Percentiles rank a stretch among this genome's conserved stretches.
Evolutionary conservation across 2,329 filamentous ascomycete species (phyloP).

Genomic region (Periconia sp.): DNA sequence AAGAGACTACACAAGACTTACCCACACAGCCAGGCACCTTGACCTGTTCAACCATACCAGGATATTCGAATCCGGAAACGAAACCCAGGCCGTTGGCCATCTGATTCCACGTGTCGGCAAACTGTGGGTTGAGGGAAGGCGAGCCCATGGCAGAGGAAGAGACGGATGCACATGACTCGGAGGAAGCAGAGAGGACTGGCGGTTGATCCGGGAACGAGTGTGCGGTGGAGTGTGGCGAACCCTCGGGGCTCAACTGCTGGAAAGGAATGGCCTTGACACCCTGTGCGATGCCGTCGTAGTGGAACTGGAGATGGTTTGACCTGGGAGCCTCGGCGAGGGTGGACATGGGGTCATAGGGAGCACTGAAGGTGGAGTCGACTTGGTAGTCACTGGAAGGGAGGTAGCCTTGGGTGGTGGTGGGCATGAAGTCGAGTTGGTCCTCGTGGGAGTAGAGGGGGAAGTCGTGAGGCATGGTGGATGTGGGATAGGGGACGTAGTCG

Average conservation of each 20-base stretch:
- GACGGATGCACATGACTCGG: slow-evolving; percentile 54
- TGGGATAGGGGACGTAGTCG: slow-evolving; percentile 35
- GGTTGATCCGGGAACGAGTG: slow-evolving; percentile 52
- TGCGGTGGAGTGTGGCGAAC: slow-evolving; percentile 48
- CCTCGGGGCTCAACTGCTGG: slow-evolving; percentile 41
- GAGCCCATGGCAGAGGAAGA: slow-evolving; percentile 55
- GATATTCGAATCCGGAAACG: slow-evolving; percentile 59
- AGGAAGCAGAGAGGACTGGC: slow-evolving; percentile 50
- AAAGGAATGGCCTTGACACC: slow-evolving; percentile 41
- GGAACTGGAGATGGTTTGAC: slow-evolving; percentile 40
- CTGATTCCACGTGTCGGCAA: slow-evolving; percentile 61
- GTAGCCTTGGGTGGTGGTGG: slow-evolving; percentile 27
- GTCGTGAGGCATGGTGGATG: slow-evolving; percentile 37
- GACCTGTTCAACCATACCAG: slow-evolving; percentile 49
- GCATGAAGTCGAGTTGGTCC: slow-evolving; percentile 36
- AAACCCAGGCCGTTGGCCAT: slow-evolving; percentile 59
- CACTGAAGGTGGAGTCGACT: slow-evolving; percentile 42
- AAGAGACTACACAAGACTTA: slow-evolving; percentile 49
- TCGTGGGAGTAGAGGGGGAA: slow-evolving; percentile 42
- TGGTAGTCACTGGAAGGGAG: slow-evolving; percentile 27
- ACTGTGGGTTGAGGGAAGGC: slow-evolving; percentile 61
- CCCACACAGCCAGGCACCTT: slow-evolving; percentile 51
- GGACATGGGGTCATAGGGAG: slow-evolving; percentile 37
- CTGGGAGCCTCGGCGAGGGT: slow-evolving; percentile 34
- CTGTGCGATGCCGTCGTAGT: slow-evolving; percentile 39